These are phyloP conservation scores for Cardamine occulta DNA, from an alignment of 345 rosid species.

Conservation along the genomic window DNA sequence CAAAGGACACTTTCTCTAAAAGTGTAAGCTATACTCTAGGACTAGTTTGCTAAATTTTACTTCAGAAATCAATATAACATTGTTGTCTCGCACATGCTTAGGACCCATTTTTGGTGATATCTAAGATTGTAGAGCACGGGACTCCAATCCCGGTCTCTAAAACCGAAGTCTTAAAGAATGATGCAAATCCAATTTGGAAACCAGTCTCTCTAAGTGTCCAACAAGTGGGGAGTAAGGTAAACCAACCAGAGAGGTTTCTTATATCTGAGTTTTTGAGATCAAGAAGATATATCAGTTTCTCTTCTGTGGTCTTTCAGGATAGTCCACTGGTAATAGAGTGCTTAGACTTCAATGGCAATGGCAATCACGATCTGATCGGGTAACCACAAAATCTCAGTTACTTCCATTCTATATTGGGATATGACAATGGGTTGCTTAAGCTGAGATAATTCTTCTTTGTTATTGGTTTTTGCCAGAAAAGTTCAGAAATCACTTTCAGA, in stretches of 20 bases:
- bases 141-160: slow-evolving; percentile 74
- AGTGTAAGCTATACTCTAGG: slow-evolving; percentile 59
- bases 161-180: slow-evolving; percentile 88
- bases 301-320: slow-evolving; percentile 39
- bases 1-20: slow-evolving; percentile 77
- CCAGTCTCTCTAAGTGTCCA: slow-evolving; percentile 75
- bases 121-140: slow-evolving; percentile 71
- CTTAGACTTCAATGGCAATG: slow-evolving; percentile 43
- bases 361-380: slow-evolving; percentile 44
- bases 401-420: background rate
- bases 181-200: slow-evolving; percentile 72
- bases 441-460: slow-evolving; percentile 39
- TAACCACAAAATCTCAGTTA: background rate
- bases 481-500: slow-evolving; percentile 75
- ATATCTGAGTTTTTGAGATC: slow-evolving; percentile 13
- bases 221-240: slow-evolving; percentile 94
- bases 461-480: slow-evolving; percentile 58
- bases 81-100: slow-evolving; percentile 38
- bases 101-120: slow-evolving; percentile 93
- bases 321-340: slow-evolving; percentile 45
- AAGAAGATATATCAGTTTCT: slow-evolving; percentile 2
- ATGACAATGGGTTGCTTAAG: slow-evolving; percentile 4
- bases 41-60: slow-evolving; percentile 13
- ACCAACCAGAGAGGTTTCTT: slow-evolving; percentile 15
- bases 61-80: slow-evolving; percentile 6